Conservation (phyloP, 176 grass and related monocot species). For the Canna indica region DNA sequence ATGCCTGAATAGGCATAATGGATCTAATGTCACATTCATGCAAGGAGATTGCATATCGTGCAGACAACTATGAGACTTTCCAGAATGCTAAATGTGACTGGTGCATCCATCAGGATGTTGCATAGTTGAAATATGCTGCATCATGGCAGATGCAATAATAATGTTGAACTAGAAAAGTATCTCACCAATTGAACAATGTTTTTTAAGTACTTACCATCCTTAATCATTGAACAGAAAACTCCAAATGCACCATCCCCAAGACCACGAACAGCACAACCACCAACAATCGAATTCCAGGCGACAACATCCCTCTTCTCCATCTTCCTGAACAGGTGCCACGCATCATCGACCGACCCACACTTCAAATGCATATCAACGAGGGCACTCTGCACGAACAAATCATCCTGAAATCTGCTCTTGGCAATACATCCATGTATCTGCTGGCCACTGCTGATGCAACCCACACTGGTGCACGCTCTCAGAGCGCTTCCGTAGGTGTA, state of each 20-base stretch:
- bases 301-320: slow-evolving; percentile 60
- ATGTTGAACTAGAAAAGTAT: not conserved
- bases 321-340: slow-evolving; percentile 31
- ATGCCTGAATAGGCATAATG: too few relatives aligned
- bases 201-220: slow-evolving; percentile 52
- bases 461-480: slow-evolving; percentile 22
- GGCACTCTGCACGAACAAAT: slow-evolving; percentile 70
- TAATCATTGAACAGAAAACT: slow-evolving; percentile 42
- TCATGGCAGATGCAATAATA: not conserved
- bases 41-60: not conserved
- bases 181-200: too few relatives aligned
- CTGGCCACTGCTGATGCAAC: slow-evolving; percentile 40
- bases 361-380: slow-evolving; percentile 72
- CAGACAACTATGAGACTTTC: not conserved
- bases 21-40: too few relatives aligned
- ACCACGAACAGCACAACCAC: slow-evolving; percentile 43
- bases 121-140: not conserved
- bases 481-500: slow-evolving; percentile 56
- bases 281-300: slow-evolving; percentile 65
- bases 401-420: slow-evolving; percentile 45
- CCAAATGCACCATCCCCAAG: slow-evolving; percentile 32
- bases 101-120: not conserved
- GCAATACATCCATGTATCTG: slow-evolving; percentile 51
- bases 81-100: not conserved
- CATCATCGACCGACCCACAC: slow-evolving; percentile 37